These are phyloP conservation scores for Gossypium schwendimanii DNA, from an alignment of 441 rosid genomes.

Conservation along the genomic window DNA sequence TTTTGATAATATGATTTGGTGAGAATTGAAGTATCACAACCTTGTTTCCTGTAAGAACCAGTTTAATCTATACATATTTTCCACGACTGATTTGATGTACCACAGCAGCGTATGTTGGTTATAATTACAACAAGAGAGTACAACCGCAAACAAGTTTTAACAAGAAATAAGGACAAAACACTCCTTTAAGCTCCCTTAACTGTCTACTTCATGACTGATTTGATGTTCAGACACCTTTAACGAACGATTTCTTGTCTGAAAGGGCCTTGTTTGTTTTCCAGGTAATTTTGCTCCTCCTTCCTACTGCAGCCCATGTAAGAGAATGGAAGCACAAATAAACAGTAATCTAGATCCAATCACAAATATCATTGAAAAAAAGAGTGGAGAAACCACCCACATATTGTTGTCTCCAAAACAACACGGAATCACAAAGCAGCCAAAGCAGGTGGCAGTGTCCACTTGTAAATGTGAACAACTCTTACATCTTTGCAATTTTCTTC, in stretches of 20 bases:
- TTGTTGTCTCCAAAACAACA: neutral
- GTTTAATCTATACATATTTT: neutral
- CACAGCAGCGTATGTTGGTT: neutral
- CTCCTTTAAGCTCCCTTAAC: neutral
- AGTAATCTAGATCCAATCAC: neutral
- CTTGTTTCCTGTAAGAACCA: neutral
- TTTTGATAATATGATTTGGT: neutral
- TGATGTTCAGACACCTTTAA: neutral
- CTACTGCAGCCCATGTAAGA: conserved; percentile 48
- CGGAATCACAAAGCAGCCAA: neutral
- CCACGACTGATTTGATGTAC: neutral
- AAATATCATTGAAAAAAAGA: neutral
- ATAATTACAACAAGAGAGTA: neutral
- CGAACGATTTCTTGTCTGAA: conserved; percentile 69
- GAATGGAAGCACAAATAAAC: neutral
- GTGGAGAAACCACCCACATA: neutral
- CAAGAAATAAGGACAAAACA: neutral
- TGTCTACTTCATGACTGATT: neutral
- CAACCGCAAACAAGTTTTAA: neutral
- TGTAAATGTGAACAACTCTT: conserved; percentile 20
- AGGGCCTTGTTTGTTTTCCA: conserved; percentile 63
- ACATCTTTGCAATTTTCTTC: conserved; percentile 80
- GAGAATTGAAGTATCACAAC: neutral
- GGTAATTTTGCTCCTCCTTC: conserved; percentile 69
- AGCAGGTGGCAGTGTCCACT: neutral